Evolutionary conservation across 768 basidiomycete genomes (phyloP).

Genomic region (Lepiota brunneoincarnata): DNA sequence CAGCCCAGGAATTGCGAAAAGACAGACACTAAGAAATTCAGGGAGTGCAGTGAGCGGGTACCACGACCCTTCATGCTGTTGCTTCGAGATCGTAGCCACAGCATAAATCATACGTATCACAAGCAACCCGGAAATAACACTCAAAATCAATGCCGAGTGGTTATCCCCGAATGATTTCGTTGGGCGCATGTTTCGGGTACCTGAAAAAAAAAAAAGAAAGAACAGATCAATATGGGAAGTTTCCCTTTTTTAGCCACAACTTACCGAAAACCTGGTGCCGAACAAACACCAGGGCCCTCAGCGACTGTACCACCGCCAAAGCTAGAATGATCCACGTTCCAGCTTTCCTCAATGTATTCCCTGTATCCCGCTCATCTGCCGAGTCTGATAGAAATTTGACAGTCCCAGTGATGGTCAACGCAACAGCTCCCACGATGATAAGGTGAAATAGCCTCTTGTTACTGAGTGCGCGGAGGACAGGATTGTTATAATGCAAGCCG

Average conservation of each 20-base stretch:
- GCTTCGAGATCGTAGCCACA: slow-evolving; percentile 28
- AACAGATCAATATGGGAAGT: no score
- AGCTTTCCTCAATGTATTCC: neutral
- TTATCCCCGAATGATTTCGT: slow-evolving; percentile 21
- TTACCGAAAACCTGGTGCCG: neutral
- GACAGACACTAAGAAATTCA: slow-evolving; percentile 33
- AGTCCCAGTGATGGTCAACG: neutral
- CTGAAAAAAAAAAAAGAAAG: neutral
- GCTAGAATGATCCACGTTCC: neutral
- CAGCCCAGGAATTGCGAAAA: slow-evolving; percentile 32
- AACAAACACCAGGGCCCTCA: neutral
- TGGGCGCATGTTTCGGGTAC: slow-evolving; percentile 1
- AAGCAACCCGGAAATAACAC: slow-evolving; percentile 31
- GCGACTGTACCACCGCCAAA: neutral
- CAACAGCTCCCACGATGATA: neutral
- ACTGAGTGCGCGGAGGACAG: neutral
- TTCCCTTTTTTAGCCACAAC: no score
- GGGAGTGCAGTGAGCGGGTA: slow-evolving; percentile 39
- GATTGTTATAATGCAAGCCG: neutral
- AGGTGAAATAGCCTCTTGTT: neutral
- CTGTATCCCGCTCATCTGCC: neutral
- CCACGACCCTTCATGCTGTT: slow-evolving; percentile 35
- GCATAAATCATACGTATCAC: slow-evolving; percentile 37
- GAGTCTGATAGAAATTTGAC: neutral
- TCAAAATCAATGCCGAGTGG: slow-evolving; percentile 28